Percentiles rank a stretch among this genome's conserved stretches.
Conservation (phyloP, 2,329 filamentous ascomycete genomes). For the Fusarium keratoplasticum region DNA sequence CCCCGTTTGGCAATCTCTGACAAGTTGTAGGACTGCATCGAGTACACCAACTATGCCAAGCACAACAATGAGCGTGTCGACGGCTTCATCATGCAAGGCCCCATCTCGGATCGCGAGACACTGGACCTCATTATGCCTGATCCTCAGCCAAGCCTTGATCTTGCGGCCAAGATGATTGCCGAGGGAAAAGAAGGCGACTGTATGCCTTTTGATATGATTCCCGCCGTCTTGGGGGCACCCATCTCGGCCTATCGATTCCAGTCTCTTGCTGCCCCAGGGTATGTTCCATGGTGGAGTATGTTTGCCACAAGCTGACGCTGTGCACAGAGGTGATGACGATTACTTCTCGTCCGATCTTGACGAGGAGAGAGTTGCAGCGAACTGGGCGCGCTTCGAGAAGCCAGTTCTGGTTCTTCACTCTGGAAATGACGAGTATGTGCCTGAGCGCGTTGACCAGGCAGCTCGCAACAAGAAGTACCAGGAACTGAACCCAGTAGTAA, state of each 20-base stretch:
- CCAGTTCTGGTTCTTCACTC: conserved; percentile 75
- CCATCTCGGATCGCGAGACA: conserved; percentile 81
- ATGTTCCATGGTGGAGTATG: conserved; percentile 39
- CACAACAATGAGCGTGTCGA: conserved; percentile 68
- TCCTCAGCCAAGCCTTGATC: conserved; percentile 58
- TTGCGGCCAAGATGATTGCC: conserved; percentile 66
- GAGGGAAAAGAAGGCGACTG: conserved; percentile 66
- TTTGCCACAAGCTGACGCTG: conserved; percentile 7
- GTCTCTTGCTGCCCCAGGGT: conserved; percentile 64
- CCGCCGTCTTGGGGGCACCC: conserved; percentile 55
- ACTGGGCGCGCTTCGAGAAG: conserved; percentile 74
- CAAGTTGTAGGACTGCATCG: conserved; percentile 63
- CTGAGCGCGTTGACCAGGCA: conserved; percentile 66
- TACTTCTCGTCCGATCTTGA: conserved; percentile 86
- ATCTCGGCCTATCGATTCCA: conserved; percentile 66
- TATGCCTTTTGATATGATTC: conserved; percentile 61
- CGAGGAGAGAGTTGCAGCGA: conserved; percentile 63
- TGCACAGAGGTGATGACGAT: conserved; percentile 78
- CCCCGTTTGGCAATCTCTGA: background rate
- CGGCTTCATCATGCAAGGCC: conserved; percentile 83
- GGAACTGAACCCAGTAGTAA: conserved; percentile 56
- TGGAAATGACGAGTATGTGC: conserved; percentile 74
- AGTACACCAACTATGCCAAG: conserved; percentile 60
- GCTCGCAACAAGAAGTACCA: conserved; percentile 69
- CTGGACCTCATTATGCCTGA: conserved; percentile 60